phyloP scores from a whole-genome alignment of 1,284 basidiomycete species.

The Marasmius oreades region DNA sequence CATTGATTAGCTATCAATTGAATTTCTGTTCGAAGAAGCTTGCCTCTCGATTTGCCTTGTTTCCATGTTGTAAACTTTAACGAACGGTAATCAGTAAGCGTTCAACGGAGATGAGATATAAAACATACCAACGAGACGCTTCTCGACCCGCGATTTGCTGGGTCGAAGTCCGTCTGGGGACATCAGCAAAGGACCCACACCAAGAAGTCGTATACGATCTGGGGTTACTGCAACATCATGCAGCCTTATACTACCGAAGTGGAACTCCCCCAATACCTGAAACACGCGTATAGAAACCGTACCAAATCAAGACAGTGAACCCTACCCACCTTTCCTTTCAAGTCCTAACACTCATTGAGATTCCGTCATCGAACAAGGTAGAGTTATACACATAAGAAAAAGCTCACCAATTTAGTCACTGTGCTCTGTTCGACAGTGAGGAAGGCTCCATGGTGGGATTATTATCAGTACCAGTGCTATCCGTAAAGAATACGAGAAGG shows the following conservation, averaged over 20 bases:
- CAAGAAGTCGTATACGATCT: constrained; percentile 61
- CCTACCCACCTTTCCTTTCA: constrained; percentile 40
- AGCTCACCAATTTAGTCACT: constrained; percentile 35
- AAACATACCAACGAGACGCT: constrained; percentile 66
- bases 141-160: constrained; percentile 71
- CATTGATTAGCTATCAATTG: neutral
- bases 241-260: constrained; percentile 63
- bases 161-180: constrained; percentile 65
- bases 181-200: constrained; percentile 64
- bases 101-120: neutral
- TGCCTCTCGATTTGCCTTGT: constrained; percentile 65
- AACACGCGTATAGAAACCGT: neutral
- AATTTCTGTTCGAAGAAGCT: constrained; percentile 17
- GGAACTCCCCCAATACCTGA: constrained; percentile 55
- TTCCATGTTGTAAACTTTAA: constrained; percentile 67
- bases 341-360: constrained; percentile 40
- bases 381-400: neutral
- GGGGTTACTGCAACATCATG: constrained; percentile 74
- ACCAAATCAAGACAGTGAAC: neutral
- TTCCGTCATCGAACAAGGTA: neutral
- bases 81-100: constrained; percentile 3
- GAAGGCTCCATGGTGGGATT: constrained; percentile 36
- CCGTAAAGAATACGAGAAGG: neutral
- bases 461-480: constrained; percentile 6
- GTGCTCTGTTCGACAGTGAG: constrained; percentile 47